phyloP scores from a whole-genome alignment of 1,139 yeast species.

The Lodderomyces oxycetoniae region DNA sequence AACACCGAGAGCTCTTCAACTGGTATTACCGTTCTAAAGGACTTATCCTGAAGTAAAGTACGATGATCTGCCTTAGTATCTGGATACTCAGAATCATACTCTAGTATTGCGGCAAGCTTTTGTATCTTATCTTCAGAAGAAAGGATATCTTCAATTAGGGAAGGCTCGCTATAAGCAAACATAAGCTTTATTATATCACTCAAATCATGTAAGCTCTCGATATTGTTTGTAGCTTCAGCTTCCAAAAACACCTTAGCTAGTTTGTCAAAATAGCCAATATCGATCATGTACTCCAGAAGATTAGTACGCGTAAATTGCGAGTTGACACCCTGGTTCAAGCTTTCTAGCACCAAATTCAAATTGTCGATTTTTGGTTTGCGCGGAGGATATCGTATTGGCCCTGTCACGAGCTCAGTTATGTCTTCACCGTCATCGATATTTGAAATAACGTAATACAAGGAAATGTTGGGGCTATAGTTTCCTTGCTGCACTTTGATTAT shows the following conservation, averaged over 20 bases:
- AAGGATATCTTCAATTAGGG: constrained; percentile 62
- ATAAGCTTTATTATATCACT: constrained; percentile 71
- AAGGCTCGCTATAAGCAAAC: constrained; percentile 65
- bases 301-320: constrained; percentile 53
- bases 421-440: constrained; percentile 35
- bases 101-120: constrained; percentile 77
- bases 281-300: constrained; percentile 48
- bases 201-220: constrained; percentile 55
- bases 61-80: constrained; percentile 75
- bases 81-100: constrained; percentile 87
- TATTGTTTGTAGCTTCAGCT: constrained; percentile 49
- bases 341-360: constrained; percentile 47
- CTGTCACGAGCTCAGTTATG: constrained; percentile 73
- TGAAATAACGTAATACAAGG: constrained; percentile 68
- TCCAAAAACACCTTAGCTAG: constrained; percentile 49
- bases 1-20: constrained; percentile 54
- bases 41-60: constrained; percentile 51
- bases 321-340: constrained; percentile 52
- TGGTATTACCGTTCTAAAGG: constrained; percentile 73
- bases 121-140: constrained; percentile 52
- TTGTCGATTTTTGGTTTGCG: constrained; percentile 47
- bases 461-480: constrained; percentile 59
- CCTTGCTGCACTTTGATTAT: constrained; percentile 62
- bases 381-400: constrained; percentile 66
- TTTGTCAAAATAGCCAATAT: constrained; percentile 47